Conservation (phyloP, 202 grass and related monocot species). For the Panicum hallii region DNA sequence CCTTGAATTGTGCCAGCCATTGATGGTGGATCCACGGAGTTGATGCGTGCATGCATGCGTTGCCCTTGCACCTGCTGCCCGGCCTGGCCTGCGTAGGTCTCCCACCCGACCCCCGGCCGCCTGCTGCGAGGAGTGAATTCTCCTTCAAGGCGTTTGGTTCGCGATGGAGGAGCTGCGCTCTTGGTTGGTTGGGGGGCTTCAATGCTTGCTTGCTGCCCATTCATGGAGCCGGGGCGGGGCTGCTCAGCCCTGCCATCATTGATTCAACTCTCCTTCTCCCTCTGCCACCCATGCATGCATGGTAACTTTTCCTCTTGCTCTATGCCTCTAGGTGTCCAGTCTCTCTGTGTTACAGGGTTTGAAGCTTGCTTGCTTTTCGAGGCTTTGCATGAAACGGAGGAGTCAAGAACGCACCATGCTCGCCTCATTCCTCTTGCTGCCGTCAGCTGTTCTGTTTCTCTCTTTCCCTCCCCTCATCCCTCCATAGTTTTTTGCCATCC, state of each 20-base stretch:
- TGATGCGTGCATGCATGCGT: neutral
- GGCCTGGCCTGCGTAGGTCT: neutral
- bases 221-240: conserved; percentile 32
- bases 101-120: neutral
- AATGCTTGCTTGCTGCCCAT: conserved; percentile 36
- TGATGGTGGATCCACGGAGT: conserved; percentile 34
- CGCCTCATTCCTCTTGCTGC: conserved; percentile 66
- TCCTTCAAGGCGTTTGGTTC: conserved; percentile 53
- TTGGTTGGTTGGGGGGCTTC: conserved; percentile 52
- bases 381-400: conserved; percentile 63
- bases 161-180: conserved; percentile 15
- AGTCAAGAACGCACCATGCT: conserved; percentile 99
- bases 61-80: too few species aligned
- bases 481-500: neutral
- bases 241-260: neutral
- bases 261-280: too few species aligned
- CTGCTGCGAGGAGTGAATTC: conserved; percentile 45
- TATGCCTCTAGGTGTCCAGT: conserved; percentile 3
- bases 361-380: conserved; percentile 30
- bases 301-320: neutral
- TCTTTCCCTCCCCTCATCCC: neutral
- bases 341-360: conserved; percentile 17
- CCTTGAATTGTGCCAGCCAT: conserved; percentile 80
- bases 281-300: neutral
- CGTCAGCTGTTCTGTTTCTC: neutral